Evolutionary conservation across 2,329 filamentous ascomycete species (phyloP).

Genomic region (Plectosphaerella cucumerina): DNA sequence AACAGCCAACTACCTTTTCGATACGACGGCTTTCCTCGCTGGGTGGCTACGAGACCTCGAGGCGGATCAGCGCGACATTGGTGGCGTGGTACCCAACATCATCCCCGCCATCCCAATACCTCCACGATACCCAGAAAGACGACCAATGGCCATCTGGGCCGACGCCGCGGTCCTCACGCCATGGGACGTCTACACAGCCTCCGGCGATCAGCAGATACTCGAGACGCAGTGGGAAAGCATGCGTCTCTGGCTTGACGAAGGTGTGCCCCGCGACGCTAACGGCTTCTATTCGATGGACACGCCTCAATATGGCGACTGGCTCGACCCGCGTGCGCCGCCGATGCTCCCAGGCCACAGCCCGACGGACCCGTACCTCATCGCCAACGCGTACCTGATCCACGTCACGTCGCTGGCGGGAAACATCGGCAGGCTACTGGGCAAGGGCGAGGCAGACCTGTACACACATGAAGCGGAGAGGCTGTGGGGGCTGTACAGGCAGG

Average conservation of each 20-base stretch:
- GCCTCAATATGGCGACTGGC: conserved; percentile 25
- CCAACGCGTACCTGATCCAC: conserved; percentile 8
- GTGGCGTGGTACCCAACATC: conserved; percentile 22
- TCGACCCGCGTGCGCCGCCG: conserved; percentile 7
- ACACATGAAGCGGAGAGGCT: conserved; percentile 8
- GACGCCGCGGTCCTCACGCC: conserved; percentile 5
- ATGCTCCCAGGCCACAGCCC: conserved; percentile 4
- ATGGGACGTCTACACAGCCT: conserved; percentile 6
- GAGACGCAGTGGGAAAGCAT: conserved; percentile 6
- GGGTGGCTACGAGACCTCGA: not conserved
- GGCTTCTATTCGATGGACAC: conserved; percentile 33
- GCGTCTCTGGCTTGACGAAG: conserved; percentile 10
- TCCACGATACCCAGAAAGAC: conserved; percentile 8
- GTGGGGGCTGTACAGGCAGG: conserved; percentile 14
- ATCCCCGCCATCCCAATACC: conserved; percentile 11
- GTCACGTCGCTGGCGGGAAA: not conserved
- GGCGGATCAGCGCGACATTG: conserved; percentile 24
- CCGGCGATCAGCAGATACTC: conserved; percentile 3
- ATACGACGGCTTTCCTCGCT: conserved; percentile 1
- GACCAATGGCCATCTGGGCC: conserved; percentile 6
- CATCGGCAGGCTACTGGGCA: not conserved
- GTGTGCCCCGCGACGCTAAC: conserved; percentile 13
- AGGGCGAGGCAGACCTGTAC: not conserved
- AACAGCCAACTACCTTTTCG: conserved; percentile 1
- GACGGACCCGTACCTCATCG: conserved; percentile 7